Conservation (phyloP, 306 rosid genomes). For the Vachellia pachyceras region DNA sequence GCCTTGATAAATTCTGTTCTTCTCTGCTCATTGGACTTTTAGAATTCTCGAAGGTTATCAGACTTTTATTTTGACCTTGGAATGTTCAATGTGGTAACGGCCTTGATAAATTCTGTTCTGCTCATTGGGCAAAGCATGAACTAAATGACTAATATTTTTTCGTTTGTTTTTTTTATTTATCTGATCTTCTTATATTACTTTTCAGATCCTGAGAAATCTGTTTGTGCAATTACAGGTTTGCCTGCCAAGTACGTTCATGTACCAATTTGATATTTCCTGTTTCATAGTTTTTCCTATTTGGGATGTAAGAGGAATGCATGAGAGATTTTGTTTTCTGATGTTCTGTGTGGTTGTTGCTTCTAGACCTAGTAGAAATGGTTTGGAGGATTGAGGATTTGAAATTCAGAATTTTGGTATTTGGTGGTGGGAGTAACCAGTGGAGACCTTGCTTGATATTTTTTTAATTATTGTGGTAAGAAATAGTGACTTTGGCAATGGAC, state of each 20-base stretch:
- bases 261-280: constrained; percentile 32
- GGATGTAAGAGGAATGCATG: constrained; percentile 25
- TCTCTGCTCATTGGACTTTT: too few species aligned
- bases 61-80: not conserved
- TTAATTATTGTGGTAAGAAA: constrained; percentile 7
- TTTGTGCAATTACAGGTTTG: constrained; percentile 85
- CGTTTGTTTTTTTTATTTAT: constrained; percentile 24
- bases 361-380: constrained; percentile 21
- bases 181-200: constrained; percentile 34
- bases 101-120: constrained; percentile 19
- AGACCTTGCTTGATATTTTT: constrained; percentile 19
- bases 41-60: constrained; percentile 8
- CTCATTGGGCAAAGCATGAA: constrained; percentile 22
- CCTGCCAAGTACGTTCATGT: constrained; percentile 78
- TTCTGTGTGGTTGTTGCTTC: constrained; percentile 4
- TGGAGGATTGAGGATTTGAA: not conserved
- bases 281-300: constrained; percentile 13
- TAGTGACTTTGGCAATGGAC: constrained; percentile 4
- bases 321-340: not conserved
- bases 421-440: not conserved
- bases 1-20: too few species aligned
- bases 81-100: constrained; percentile 11
- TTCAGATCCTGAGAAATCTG: constrained; percentile 86
- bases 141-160: constrained; percentile 8
- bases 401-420: not conserved